Conservation (phyloP, 805 yeast genomes). For the Kurtzmaniella cleridarum region DNA sequence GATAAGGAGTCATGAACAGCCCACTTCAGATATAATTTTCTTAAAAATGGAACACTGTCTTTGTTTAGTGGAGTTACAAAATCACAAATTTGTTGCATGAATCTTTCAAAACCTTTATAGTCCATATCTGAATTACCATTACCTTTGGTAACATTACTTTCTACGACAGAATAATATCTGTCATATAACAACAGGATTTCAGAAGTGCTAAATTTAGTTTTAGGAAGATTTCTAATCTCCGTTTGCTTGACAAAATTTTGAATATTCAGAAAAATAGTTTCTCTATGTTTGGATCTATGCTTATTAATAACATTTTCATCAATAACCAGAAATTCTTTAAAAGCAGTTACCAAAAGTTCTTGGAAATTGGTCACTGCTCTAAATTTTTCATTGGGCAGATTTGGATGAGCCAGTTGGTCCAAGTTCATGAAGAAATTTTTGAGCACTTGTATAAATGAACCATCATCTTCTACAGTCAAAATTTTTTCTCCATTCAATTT, state of each 20-base stretch:
- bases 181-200: constrained; percentile 76
- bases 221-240: constrained; percentile 80
- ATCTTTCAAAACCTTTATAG: constrained; percentile 61
- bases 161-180: constrained; percentile 71
- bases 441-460: constrained; percentile 78
- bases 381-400: constrained; percentile 56
- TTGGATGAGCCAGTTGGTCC: constrained; percentile 76
- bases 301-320: constrained; percentile 69
- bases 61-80: constrained; percentile 41
- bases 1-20: constrained; percentile 54
- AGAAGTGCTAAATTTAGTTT: constrained; percentile 54
- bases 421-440: constrained; percentile 75
- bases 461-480: constrained; percentile 81
- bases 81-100: constrained; percentile 74
- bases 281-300: constrained; percentile 66
- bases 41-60: constrained; percentile 36
- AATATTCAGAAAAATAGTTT: constrained; percentile 76
- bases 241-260: constrained; percentile 89
- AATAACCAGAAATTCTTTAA: constrained; percentile 79
- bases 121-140: constrained; percentile 65
- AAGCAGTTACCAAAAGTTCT: constrained; percentile 84
- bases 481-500: constrained; percentile 83
- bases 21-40: constrained; percentile 39
- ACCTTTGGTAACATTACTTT: constrained; percentile 49
- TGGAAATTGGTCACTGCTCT: constrained; percentile 79